Evolutionary conservation across 192 early-diverging fungal species (phyloP), one percentile per base, ranked within the genome.

Genomic region (Backusella parvicylindrica): DNA sequence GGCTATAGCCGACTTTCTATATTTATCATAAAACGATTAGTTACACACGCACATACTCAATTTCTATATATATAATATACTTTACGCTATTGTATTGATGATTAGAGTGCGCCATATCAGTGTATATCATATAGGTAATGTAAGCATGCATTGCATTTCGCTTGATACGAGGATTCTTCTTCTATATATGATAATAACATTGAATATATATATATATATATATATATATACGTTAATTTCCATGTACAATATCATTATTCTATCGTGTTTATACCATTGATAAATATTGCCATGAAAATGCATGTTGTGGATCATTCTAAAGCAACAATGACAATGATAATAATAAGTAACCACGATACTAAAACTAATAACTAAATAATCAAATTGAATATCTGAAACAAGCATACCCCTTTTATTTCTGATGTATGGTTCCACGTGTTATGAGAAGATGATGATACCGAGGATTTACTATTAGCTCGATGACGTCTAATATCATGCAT

Each of bases 101-200:
- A 26, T 50, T 35, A 36, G 73, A 41, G 33, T 78, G 71, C 15
- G 77, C 40, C 31, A 73, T 70, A 43, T 84, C 77, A 26, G 83
- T 82, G 72, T 84, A 84, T 15, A 84, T 84, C 83, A 84, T 82
- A 43, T 84, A 85, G 28, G 84, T 77, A 36, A 85, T 85, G 41
- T 85, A 85, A 31, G 84, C 84, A 71, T 85, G 84, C 74, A 78
- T 81, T 11, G 84, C 84, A 81, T 85, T 85, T 35, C 84, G 71
- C 68, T 85, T 85, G 64, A 83, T 72, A 70, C 83, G 83, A 35
- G 82, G 82, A 73, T 85, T 78, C 56, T 83, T 71, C 70, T 84
- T 84, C 83, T 75, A 38, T 37, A 35, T 7, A 37, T 1, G 12
- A 16, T 6, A 28, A 0, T 26, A 18, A 6, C 21, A 50, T 23